phyloP scores from a whole-genome alignment of 768 basidiomycete species.

The Suillus bovinus region DNA sequence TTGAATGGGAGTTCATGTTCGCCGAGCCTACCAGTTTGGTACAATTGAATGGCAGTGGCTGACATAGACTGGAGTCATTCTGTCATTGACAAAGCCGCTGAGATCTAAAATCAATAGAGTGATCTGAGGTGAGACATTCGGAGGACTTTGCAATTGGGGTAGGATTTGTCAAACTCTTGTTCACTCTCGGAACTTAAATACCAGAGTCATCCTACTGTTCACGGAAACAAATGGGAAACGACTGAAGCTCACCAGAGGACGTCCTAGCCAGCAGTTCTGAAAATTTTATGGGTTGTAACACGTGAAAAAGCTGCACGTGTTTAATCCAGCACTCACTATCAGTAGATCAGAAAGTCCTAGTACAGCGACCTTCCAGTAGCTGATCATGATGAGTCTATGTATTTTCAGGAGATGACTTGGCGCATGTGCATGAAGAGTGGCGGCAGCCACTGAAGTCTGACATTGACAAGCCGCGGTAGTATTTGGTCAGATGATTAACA shows the following conservation, averaged over 20 bases:
- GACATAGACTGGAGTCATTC: neutral
- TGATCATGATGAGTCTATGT: too few relatives aligned
- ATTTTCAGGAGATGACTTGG: too few relatives aligned
- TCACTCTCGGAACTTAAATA: neutral
- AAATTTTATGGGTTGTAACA: neutral
- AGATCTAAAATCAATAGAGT: slow-evolving; percentile 3
- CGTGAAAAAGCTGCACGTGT: slow-evolving; percentile 1
- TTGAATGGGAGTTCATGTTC: neutral
- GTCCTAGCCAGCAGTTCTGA: neutral
- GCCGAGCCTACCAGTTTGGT: neutral
- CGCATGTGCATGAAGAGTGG: too few relatives aligned
- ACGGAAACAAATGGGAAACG: slow-evolving; percentile 4
- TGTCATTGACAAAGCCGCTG: neutral
- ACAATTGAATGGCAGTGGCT: slow-evolving; percentile 1
- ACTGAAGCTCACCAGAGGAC: neutral
- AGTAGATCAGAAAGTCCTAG: too few relatives aligned
- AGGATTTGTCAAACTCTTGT: neutral
- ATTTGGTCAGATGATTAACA: slow-evolving; percentile 16
- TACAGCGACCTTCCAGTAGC: too few relatives aligned
- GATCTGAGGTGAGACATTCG: neutral
- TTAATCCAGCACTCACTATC: neutral
- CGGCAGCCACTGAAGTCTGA: neutral
- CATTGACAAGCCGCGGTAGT: slow-evolving; percentile 2
- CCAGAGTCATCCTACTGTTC: neutral
- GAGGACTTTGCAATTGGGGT: neutral